Evolutionary conservation across 768 basidiomycete genomes (phyloP).

Genomic region (Phylloporus sp.): DNA sequence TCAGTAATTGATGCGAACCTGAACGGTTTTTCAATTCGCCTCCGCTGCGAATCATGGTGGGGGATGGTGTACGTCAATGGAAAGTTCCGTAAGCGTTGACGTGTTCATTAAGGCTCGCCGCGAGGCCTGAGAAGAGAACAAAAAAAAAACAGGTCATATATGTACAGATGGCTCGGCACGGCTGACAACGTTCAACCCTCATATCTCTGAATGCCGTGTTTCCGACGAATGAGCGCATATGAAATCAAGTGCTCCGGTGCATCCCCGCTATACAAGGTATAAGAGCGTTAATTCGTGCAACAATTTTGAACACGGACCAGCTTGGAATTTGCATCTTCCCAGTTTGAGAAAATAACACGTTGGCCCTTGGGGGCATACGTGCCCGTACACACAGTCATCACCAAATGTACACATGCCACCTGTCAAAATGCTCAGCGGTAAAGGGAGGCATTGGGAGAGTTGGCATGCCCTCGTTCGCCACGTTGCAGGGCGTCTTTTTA

Average conservation of each 20-base stretch:
- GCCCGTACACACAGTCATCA: slow-evolving; percentile 48
- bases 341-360: slow-evolving; percentile 50
- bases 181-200: slow-evolving; percentile 5
- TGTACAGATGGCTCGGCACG: slow-evolving; percentile 28
- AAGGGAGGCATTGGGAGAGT: neutral
- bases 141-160: slow-evolving; percentile 28
- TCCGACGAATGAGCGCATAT: slow-evolving; percentile 4
- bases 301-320: slow-evolving; percentile 39
- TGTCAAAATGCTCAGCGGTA: slow-evolving; percentile 21
- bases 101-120: slow-evolving; percentile 25
- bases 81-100: slow-evolving; percentile 32
- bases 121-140: slow-evolving; percentile 23
- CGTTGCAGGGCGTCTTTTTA: slow-evolving; percentile 58
- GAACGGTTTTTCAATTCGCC: slow-evolving; percentile 20
- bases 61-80: slow-evolving; percentile 30
- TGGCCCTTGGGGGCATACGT: slow-evolving; percentile 40
- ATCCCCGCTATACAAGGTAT: slow-evolving; percentile 33
- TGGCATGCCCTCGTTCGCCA: slow-evolving; percentile 49
- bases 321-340: slow-evolving; percentile 58
- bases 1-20: slow-evolving; percentile 25
- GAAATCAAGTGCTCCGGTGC: slow-evolving; percentile 31
- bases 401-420: slow-evolving; percentile 56
- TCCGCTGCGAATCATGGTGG: slow-evolving; percentile 24
- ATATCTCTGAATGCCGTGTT: slow-evolving; percentile 13
- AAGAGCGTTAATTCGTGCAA: slow-evolving; percentile 7